phyloP scores from a whole-genome alignment of 2,329 filamentous ascomycete species.

The Monosporascus sp. region DNA sequence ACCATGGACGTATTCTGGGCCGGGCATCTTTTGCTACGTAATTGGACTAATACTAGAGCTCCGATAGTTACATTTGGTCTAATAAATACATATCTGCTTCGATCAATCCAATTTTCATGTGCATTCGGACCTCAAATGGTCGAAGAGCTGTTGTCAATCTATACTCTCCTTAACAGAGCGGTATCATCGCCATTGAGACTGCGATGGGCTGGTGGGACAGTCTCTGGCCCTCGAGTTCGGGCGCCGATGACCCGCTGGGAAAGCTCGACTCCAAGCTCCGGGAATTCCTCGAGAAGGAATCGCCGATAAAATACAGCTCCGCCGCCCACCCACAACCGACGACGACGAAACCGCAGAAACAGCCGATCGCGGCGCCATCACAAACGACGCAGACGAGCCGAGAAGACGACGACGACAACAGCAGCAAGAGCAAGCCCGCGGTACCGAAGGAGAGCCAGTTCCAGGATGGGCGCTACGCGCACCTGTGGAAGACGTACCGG shows the following conservation, averaged over 20 bases:
- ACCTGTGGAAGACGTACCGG: conserved; percentile 90
- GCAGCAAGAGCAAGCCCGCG: conserved; percentile 6
- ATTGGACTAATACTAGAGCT: no score
- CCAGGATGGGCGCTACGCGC: conserved; percentile 62
- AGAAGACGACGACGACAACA: background rate
- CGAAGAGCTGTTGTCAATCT: background rate
- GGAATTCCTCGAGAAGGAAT: conserved; percentile 79
- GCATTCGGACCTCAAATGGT: no score
- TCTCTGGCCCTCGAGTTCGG: conserved; percentile 43
- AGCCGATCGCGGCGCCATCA: background rate
- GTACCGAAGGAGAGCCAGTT: conserved; percentile 50
- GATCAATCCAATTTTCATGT: no score
- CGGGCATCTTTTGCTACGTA: no score
- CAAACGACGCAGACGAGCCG: background rate
- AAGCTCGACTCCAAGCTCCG: conserved; percentile 78
- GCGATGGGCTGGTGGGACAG: conserved; percentile 55
- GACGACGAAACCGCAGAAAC: conserved; percentile 5
- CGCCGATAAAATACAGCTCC: conserved; percentile 61
- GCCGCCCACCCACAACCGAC: conserved; percentile 11
- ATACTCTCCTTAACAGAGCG: background rate
- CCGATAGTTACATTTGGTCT: no score
- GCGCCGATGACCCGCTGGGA: conserved; percentile 58
- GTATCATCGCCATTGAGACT: background rate
- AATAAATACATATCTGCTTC: no score
- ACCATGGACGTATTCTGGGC: no score